Conservation (phyloP, 139 green algal species). For the Picochlorum sp. region DNA sequence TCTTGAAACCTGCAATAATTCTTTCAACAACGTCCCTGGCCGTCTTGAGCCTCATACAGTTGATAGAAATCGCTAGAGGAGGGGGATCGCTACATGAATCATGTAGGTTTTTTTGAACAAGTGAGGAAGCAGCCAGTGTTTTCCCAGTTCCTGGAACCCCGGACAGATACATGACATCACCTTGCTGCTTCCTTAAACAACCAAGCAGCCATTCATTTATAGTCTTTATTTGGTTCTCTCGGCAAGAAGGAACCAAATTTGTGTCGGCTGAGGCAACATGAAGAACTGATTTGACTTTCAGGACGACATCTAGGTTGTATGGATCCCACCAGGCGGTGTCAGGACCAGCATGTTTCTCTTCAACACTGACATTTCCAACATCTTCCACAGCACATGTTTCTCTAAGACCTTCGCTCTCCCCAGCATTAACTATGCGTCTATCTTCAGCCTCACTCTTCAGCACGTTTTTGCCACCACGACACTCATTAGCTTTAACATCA, state of each 20-base stretch:
- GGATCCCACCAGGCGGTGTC: conserved; percentile 10
- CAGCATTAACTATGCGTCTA: neutral
- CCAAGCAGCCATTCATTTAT: conserved; percentile 9
- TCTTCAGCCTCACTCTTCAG: neutral
- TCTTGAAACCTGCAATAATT: conserved; percentile 5
- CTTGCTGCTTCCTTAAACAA: neutral
- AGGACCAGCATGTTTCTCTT: neutral
- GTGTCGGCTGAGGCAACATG: conserved; percentile 2
- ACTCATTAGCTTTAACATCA: neutral
- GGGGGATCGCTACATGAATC: neutral
- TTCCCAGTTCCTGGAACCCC: conserved; percentile 42
- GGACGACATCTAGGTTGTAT: neutral
- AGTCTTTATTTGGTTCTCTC: conserved; percentile 17
- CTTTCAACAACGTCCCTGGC: conserved; percentile 10
- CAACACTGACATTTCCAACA: too few species aligned
- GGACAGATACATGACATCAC: conserved; percentile 28
- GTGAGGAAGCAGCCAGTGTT: conserved; percentile 30
- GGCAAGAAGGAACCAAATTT: conserved; percentile 10
- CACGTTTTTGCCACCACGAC: neutral
- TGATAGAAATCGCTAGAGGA: conserved; percentile 37
- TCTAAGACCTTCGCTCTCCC: neutral
- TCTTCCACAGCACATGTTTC: too few species aligned
- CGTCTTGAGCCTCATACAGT: conserved; percentile 40
- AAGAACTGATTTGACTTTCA: conserved; percentile 11
- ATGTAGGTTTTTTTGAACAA: neutral